phyloP scores from a whole-genome alignment of 1,139 yeast species.

The Schizosaccharomyces versatilis region DNA sequence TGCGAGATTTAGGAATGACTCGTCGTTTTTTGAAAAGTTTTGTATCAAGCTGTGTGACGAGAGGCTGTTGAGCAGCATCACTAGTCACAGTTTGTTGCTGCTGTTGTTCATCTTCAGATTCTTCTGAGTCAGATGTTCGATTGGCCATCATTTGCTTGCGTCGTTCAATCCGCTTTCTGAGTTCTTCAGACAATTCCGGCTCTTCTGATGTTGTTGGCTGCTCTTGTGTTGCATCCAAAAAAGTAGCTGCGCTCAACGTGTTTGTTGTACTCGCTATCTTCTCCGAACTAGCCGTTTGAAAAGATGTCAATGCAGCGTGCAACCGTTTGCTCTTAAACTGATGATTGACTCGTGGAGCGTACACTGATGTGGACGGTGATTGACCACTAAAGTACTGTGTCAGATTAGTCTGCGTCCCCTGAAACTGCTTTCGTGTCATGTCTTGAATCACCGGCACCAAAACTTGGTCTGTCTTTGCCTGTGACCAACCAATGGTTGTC shows the following conservation, averaged over 20 bases:
- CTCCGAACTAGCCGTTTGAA: not conserved
- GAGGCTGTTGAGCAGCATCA: no score
- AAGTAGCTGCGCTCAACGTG: not conserved
- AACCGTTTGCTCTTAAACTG: conserved; percentile 3
- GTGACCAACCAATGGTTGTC: conserved; percentile 63
- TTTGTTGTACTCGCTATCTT: not conserved
- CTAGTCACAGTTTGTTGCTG: no score
- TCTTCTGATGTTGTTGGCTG: not conserved
- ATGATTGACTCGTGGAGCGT: conserved; percentile 2
- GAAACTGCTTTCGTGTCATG: conserved; percentile 28
- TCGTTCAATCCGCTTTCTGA: not conserved
- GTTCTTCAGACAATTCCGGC: not conserved
- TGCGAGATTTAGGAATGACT: no score
- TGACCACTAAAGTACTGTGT: conserved; percentile 28
- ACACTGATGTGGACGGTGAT: conserved; percentile 6
- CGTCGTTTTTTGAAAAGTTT: no score
- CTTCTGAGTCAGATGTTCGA: not conserved
- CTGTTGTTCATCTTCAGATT: not conserved
- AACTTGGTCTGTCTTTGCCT: conserved; percentile 56
- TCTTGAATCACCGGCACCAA: conserved; percentile 73
- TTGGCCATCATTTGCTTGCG: not conserved
- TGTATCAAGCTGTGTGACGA: no score
- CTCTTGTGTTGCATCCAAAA: not conserved
- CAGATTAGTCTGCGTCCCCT: conserved; percentile 34
- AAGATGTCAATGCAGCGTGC: conserved; percentile 1